phyloP scores from a whole-genome alignment of 31 red algal species.

The Odonthalia washingtoniensis region DNA sequence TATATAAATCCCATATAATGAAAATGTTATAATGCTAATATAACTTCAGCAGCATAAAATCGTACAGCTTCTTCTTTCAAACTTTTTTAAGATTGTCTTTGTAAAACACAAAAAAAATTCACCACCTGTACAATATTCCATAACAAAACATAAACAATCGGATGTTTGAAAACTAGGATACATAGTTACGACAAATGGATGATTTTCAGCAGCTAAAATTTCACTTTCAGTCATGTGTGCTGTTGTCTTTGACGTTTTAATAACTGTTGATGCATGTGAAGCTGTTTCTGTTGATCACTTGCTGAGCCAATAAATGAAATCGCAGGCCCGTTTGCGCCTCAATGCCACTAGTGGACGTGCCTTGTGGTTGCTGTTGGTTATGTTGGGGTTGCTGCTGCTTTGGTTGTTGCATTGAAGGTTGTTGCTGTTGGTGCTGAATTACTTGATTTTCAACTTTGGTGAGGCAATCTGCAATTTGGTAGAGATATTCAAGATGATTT shows the following conservation, averaged over 20 bases:
- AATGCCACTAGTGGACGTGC: too few relatives aligned
- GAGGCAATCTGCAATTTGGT: too few relatives aligned
- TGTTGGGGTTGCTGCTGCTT: too few relatives aligned
- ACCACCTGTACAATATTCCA: slow-evolving; percentile 88
- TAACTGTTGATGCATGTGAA: not conserved
- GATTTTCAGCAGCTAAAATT: slow-evolving; percentile 85
- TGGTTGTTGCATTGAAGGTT: too few relatives aligned
- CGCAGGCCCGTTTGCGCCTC: too few relatives aligned
- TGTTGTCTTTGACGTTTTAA: slow-evolving; percentile 56
- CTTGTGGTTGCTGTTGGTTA: too few relatives aligned
- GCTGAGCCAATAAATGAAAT: too few relatives aligned
- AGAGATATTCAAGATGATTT: too few relatives aligned
- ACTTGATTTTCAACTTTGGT: too few relatives aligned
- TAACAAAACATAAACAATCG: slow-evolving; percentile 87
- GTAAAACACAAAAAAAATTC: slow-evolving; percentile 93
- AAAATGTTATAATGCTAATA: slow-evolving; percentile 88
- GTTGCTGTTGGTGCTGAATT: too few relatives aligned
- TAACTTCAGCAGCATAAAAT: slow-evolving; percentile 94
- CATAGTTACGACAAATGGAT: slow-evolving; percentile 97
- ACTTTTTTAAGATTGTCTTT: slow-evolving; percentile 79
- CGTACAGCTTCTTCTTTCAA: slow-evolving; percentile 81
- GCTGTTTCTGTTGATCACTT: not conserved
- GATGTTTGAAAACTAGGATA: slow-evolving; percentile 90
- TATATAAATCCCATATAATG: slow-evolving; percentile 97
- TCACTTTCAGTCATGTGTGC: slow-evolving; percentile 84